Evolutionary conservation across 1,139 yeast species (phyloP), one percentile per base, ranked within the genome.

Genomic region (Pichia sp.): DNA sequence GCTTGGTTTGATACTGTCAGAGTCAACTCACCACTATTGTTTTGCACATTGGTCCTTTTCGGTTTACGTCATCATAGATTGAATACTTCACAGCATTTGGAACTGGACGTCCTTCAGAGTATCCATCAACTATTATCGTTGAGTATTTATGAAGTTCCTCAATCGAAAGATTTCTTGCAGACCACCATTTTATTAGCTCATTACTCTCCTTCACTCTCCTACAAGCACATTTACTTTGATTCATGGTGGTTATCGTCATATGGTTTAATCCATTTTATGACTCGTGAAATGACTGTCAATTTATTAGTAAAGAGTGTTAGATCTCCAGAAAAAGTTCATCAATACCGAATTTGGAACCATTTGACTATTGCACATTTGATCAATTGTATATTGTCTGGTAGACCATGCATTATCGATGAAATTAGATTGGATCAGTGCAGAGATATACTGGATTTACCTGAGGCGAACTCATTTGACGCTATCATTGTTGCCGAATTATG

Each of bases 401-500:
- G 94, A 45, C 77, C 77, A 71, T 78, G 88, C 49, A 64, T 81
- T n/a, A 59, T 83, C 8, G 91, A 82, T 52, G 80, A 74, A 44
- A 64, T 71, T 25, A 62, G 88, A 40, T 58, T 82, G 34, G 76
- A 73, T 44, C 71, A 75, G 46, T 77, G 87, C 41, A 68, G 78
- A 11, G 69, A 78, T 13, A 74, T 84, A 1, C 59, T 83, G 31
- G 75, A 77, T 24, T 61, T 80, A 27, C 69, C 81, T 2, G 67
- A 74, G 27, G 77, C 88, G 0, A 78, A 85, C 6, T 78, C 79
- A 48, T 82, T 82, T 53, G 94, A 83, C 53, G 91, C 88, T 4
- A 58, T 87, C 40, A 78, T 83, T 77, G 84, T 83, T 14, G 82
- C 86, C 35, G 91, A 82, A 53, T 73, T 83, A 32, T 72, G 78